These are phyloP conservation scores for Stephanocyclus meneghinianus DNA, from an alignment of 352 stramenopile genomes.

Conservation along the genomic window DNA sequence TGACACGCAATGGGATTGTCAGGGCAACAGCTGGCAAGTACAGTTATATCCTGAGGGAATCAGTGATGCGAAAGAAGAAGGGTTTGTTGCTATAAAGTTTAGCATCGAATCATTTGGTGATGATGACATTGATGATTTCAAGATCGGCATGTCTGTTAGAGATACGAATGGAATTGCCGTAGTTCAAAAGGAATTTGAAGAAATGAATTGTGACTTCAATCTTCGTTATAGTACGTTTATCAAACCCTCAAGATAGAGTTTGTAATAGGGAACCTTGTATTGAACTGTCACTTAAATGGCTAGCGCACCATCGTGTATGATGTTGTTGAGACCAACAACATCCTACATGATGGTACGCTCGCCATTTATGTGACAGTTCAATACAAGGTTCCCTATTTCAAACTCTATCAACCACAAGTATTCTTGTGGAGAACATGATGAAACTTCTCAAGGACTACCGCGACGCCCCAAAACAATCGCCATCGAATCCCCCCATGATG, in stretches of 20 bases:
- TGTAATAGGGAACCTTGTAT: no score
- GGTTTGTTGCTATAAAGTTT: background rate
- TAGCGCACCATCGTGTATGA: no score
- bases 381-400: background rate
- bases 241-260: background rate
- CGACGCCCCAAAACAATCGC: no score
- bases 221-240: background rate
- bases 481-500: no score
- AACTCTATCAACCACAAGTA: constrained; percentile 3
- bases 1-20: background rate
- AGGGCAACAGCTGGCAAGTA: background rate
- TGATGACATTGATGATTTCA: background rate
- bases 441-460: constrained; percentile 12
- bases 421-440: background rate
- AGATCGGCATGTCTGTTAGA: background rate
- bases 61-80: background rate
- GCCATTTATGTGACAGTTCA: constrained; percentile 12
- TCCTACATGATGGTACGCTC: constrained; percentile 12
- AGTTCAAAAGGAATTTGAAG: background rate
- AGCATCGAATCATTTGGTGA: no score
- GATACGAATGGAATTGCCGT: background rate
- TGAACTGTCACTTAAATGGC: no score
- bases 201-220: no score
- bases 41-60: background rate
- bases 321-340: constrained; percentile 5